phyloP scores from a whole-genome alignment of 73 alveolate species.

The Paramecium octaurelia region DNA sequence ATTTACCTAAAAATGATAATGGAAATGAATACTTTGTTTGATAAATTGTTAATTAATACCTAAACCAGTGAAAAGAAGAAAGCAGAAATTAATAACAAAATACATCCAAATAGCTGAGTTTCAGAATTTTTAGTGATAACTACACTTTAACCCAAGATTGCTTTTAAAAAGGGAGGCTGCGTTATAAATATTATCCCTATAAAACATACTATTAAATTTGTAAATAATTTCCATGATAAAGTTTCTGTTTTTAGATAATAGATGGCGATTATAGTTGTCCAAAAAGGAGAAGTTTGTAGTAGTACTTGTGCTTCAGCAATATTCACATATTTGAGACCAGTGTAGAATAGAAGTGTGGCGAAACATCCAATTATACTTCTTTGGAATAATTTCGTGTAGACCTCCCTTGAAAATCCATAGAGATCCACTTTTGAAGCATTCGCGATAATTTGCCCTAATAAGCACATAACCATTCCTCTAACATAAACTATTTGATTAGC shows the following conservation, averaged over 20 bases:
- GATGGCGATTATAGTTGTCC: constrained; percentile 16
- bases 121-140: not conserved
- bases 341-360: not conserved
- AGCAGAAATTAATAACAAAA: not conserved
- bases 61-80: not conserved
- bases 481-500: not conserved
- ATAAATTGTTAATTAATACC: not conserved
- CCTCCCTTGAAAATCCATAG: not conserved
- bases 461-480: not conserved
- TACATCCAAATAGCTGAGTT: not conserved
- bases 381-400: not conserved
- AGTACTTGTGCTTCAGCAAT: constrained; percentile 24
- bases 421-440: not conserved
- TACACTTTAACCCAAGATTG: not conserved
- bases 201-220: not conserved
- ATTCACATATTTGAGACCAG: not conserved
- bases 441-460: not conserved
- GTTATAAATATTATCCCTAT: not conserved
- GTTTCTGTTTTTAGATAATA: not conserved
- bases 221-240: not conserved
- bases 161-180: not conserved
- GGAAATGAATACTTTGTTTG: not conserved
- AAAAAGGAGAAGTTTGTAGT: not conserved
- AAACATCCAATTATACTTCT: constrained; percentile 26
- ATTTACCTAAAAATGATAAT: not conserved